phyloP scores from a whole-genome alignment of 169 alveolate species.

The Plasmodium inui region DNA sequence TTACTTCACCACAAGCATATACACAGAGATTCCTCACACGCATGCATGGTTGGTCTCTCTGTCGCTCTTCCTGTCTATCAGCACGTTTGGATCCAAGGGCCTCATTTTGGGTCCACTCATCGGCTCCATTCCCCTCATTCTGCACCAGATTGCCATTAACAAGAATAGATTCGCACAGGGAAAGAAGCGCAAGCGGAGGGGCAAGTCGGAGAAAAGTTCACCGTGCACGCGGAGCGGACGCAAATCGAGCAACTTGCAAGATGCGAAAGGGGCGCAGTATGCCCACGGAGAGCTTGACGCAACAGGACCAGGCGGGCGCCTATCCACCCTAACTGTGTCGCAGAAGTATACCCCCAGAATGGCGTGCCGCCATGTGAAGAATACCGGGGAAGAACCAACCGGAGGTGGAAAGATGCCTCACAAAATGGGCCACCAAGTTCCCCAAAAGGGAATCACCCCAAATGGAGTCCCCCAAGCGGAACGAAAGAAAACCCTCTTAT shows the following conservation, averaged over 20 bases:
- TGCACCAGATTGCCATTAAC: slow-evolving; percentile 47
- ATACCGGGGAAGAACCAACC: not conserved
- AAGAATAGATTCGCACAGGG: slow-evolving; percentile 5
- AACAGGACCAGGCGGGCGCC: not conserved
- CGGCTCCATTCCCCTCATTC: slow-evolving; percentile 58
- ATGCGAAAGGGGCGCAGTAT: not conserved
- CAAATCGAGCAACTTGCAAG: not conserved
- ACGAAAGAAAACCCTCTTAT: not conserved
- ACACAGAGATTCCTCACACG: slow-evolving; percentile 78
- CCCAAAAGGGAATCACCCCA: not conserved
- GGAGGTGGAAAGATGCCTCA: not conserved
- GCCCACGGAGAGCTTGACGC: not conserved
- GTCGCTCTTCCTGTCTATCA: slow-evolving; percentile 77
- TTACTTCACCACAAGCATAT: slow-evolving; percentile 79
- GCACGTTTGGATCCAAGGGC: slow-evolving; percentile 80
- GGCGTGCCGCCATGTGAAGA: not conserved
- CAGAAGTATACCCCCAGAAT: not conserved
- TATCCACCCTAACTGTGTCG: not conserved
- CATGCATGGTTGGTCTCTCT: slow-evolving; percentile 83
- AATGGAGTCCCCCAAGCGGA: not conserved
- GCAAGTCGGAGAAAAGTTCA: not conserved
- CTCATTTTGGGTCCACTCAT: slow-evolving; percentile 75
- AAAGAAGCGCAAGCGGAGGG: not conserved
- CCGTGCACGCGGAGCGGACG: not conserved
- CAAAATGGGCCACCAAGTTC: not conserved